phyloP scores from a whole-genome alignment of 257 asterid species.

The Perilla frutescens region DNA sequence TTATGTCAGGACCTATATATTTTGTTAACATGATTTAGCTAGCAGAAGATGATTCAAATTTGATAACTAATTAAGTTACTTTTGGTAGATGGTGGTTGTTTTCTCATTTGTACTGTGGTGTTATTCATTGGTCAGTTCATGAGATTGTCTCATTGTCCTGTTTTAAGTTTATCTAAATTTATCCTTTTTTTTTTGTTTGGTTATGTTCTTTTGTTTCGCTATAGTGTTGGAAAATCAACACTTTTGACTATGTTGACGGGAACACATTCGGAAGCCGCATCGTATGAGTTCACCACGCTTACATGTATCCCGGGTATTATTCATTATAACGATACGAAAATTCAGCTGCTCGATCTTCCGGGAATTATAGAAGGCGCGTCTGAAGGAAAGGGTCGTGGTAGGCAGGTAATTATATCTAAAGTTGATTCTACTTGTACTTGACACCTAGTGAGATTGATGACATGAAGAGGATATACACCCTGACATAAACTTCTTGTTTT shows the following conservation, averaged over 20 bases:
- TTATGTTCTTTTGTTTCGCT: conserved; percentile 2
- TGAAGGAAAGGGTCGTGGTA: conserved; percentile 99
- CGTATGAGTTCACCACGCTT: conserved; percentile 97
- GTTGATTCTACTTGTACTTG: conserved; percentile 19
- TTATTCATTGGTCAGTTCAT: conserved; percentile 3
- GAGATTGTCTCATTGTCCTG: conserved; percentile 21
- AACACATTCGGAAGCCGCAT: conserved; percentile 98
- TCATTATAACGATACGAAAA: conserved; percentile 95
- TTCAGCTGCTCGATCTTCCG: conserved; percentile 99
- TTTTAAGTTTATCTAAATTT: conserved; percentile 11
- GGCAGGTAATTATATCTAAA: conserved; percentile 66
- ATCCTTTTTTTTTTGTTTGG: neutral
- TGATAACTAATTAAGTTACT: conserved; percentile 26
- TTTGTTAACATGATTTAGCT: neutral
- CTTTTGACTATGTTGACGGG: conserved; percentile 97
- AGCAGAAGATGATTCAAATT: conserved; percentile 14
- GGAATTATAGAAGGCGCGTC: conserved; percentile 99
- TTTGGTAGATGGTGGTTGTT: conserved; percentile 30
- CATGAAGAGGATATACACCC: conserved; percentile 12
- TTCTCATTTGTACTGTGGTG: conserved; percentile 27
- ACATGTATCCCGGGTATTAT: conserved; percentile 98
- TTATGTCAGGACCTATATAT: conserved; percentile 23
- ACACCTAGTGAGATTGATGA: conserved; percentile 11
- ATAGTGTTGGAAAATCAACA: conserved; percentile 97
- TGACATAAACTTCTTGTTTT: conserved; percentile 38